phyloP scores from a whole-genome alignment of 208 protist species.

The Trypanosoma boissoni region DNA sequence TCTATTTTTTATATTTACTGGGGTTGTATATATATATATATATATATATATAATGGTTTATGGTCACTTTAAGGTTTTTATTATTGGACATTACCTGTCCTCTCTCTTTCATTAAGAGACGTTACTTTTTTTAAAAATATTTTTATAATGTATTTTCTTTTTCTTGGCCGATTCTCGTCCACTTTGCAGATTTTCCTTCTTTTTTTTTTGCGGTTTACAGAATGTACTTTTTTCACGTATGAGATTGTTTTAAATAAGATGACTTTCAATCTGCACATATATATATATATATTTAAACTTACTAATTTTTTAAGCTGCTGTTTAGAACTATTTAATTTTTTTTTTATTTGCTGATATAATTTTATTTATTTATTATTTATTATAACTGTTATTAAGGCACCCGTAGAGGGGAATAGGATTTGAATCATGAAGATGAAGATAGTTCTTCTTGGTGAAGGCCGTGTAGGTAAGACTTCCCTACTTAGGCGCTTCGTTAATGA shows the following conservation, averaged over 20 bases:
- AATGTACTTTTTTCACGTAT: no score
- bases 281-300: not conserved
- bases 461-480: slow-evolving; percentile 46
- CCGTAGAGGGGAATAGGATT: not conserved
- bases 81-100: no score
- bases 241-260: not conserved
- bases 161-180: no score
- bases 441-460: slow-evolving; percentile 40
- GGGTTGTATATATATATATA: no score
- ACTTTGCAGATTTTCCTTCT: no score
- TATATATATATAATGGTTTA: no score
- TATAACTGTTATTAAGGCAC: not conserved
- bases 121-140: no score
- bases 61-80: no score
- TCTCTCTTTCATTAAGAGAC: no score
- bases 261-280: slow-evolving; percentile 7
- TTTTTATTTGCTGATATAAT: not conserved
- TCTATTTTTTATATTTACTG: no score
- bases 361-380: slow-evolving; percentile 2
- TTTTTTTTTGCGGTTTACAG: no score
- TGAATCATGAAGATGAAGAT: slow-evolving; percentile 29
- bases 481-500: slow-evolving; percentile 25
- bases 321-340: slow-evolving; percentile 9
- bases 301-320: not conserved
- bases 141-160: no score